Evolutionary conservation across 805 yeast species (phyloP), one percentile per base, ranked within the genome.

Genomic region (Pichia nanzhaoensis): DNA sequence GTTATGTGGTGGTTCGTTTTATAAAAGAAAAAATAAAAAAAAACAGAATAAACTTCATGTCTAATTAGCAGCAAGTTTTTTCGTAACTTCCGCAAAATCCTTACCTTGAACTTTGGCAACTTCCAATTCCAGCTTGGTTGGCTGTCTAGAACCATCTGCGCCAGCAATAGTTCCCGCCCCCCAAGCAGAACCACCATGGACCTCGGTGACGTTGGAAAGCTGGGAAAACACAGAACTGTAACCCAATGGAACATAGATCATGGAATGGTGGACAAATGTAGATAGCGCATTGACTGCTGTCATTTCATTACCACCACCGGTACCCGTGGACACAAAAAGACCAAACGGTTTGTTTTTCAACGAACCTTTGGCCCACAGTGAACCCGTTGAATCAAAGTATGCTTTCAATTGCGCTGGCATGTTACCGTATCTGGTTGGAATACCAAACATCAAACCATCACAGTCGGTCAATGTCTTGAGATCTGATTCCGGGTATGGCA

Each of bases 91-190:
- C 6, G 47, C 73, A 63, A 86, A 85, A 41, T 74, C 63, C 57
- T 69, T 65, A 65, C 95, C 95, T 70, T 87, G 95, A 51, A 68
- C 69, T 43, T 62, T 63, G 43, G 84, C 90, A 50, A 82, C 59
- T 54, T 73, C 70, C 64, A 77, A 69, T 68, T 86, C 95, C 51
- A 76, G 64, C 40, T 68, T 75, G 45, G 78, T 61, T 37, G 89
- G 84, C 51, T 62, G 66, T 70, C 90, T 80, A 32, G 88, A 75
- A 55, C 95, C 95, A 58, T 82, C 87, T 18, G 78, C 68, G 52
- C 83, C 91, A 31, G 95, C 87, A 54, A 74, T 71, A 47, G 85
- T 69, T 58, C 91, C 93, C 37, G 95, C 88, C 65, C 95, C 95
- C 84, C 88, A 87, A 42, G 95, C 77, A 44, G 90, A 77, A 56